A percentile compares a stretch with the other conserved stretches of the same genome.
These are phyloP conservation scores for Sporobolomyces pararoseus DNA, from an alignment of 768 basidiomycete species.

Conservation along the genomic window DNA sequence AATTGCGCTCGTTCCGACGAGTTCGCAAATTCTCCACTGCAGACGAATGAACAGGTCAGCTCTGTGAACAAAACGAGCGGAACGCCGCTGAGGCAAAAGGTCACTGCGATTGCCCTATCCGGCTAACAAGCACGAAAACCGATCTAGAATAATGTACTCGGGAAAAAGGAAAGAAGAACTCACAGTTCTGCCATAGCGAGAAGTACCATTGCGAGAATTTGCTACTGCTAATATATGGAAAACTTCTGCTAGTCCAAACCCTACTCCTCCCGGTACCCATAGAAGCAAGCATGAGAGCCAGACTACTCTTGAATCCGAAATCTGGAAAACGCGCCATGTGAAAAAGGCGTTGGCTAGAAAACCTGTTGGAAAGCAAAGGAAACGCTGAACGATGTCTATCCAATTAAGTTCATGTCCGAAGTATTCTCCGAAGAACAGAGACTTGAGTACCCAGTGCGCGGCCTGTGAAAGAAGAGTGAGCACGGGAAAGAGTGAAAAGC, in stretches of 20 bases:
- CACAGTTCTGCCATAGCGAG: not conserved
- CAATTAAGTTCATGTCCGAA: not conserved
- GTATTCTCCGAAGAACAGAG: not conserved
- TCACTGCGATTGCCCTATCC: too few relatives aligned
- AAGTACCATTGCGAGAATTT: too few relatives aligned
- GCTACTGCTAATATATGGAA: slow-evolving; percentile 3
- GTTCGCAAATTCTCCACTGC: slow-evolving; percentile 9
- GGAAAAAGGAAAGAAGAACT: not conserved
- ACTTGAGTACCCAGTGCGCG: slow-evolving; percentile 2
- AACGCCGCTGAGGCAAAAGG: too few relatives aligned
- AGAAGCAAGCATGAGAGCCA: not conserved
- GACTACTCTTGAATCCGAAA: not conserved
- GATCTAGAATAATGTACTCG: not conserved
- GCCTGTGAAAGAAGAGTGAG: not conserved
- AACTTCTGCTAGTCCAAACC: not conserved
- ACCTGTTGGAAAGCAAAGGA: slow-evolving; percentile 1
- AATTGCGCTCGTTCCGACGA: not conserved
- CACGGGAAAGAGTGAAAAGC: too few relatives aligned
- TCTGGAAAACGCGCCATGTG: slow-evolving; percentile 3
- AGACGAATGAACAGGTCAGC: not conserved
- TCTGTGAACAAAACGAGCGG: too few relatives aligned
- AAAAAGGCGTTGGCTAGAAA: slow-evolving; percentile 1
- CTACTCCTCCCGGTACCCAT: not conserved
- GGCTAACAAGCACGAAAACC: too few relatives aligned
- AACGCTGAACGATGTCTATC: slow-evolving; percentile 16